Percentiles rank a stretch among this genome's conserved stretches.
Evolutionary conservation across 2,329 filamentous ascomycete genomes (phyloP).

Genomic region (Colletotrichum liaoningense): DNA sequence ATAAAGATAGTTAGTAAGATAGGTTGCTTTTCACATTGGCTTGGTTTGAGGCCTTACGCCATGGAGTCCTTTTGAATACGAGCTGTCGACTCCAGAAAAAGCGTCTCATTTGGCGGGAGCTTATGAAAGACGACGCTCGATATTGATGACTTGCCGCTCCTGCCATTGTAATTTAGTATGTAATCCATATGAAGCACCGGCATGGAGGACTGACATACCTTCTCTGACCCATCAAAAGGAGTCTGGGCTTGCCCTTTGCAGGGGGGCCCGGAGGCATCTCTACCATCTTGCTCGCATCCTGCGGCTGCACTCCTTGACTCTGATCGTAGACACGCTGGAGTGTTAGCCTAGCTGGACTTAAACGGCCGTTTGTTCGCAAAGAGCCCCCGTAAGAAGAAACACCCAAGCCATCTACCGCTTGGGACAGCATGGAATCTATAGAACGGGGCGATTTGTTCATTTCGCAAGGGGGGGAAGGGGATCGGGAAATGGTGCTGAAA

Average conservation of each 20-base stretch:
- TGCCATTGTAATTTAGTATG: conserved; percentile 49
- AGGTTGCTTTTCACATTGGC: not conserved
- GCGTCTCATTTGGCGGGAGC: conserved; percentile 91
- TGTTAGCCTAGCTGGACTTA: conserved; percentile 71
- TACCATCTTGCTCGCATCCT: conserved; percentile 57
- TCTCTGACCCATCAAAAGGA: conserved; percentile 95
- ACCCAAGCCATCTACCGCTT: conserved; percentile 32
- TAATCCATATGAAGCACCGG: not conserved
- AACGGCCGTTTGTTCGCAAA: conserved; percentile 48
- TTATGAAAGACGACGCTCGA: conserved; percentile 99
- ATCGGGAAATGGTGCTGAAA: not conserved
- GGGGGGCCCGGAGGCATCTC: conserved; percentile 58
- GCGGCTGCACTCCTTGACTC: conserved; percentile 64
- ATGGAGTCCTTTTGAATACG: conserved; percentile 95
- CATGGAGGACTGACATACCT: conserved; percentile 67
- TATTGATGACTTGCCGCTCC: conserved; percentile 98
- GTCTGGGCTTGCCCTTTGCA: conserved; percentile 79
- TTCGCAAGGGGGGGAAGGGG: not conserved
- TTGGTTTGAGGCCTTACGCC: conserved; percentile 71
- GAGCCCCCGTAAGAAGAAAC: conserved; percentile 41
- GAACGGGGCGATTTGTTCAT: conserved; percentile 14
- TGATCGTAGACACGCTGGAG: conserved; percentile 72
- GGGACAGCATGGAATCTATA: conserved; percentile 29
- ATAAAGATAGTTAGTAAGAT: conserved; percentile 1
- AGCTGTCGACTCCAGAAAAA: conserved; percentile 95